Conservation (phyloP, 2,329 filamentous ascomycete genomes). For the Escovopsis sp. region DNA sequence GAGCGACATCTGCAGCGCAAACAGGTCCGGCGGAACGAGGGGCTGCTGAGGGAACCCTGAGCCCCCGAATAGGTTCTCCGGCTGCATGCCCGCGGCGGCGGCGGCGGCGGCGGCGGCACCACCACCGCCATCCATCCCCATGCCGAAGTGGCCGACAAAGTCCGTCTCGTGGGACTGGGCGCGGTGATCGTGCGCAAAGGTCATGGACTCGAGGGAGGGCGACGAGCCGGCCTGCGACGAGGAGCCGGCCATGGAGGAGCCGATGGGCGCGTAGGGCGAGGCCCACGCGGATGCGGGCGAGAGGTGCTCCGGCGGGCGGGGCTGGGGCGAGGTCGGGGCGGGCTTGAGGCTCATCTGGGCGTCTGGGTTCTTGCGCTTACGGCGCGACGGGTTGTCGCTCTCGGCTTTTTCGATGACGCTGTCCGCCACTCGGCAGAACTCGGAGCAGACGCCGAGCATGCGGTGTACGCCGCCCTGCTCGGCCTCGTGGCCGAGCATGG, state of each 20-base stretch:
- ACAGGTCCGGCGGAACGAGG: constrained; percentile 82
- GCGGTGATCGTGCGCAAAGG: constrained; percentile 33
- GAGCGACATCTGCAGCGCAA: constrained; percentile 89
- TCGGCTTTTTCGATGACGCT: constrained; percentile 85
- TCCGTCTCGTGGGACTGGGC: constrained; percentile 29
- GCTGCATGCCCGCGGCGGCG: constrained; percentile 19
- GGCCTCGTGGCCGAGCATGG: constrained; percentile 76
- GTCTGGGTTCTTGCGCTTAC: constrained; percentile 70
- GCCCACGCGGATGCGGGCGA: constrained; percentile 14
- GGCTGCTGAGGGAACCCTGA: constrained; percentile 54
- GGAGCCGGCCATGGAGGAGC: constrained; percentile 16
- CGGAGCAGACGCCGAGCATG: constrained; percentile 87
- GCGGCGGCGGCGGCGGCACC: constrained; percentile 25
- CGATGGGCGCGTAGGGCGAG: constrained; percentile 12
- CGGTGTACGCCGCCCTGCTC: constrained; percentile 82
- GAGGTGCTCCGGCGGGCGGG: constrained; percentile 9
- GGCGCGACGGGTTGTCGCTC: constrained; percentile 62
- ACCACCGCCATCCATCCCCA: constrained; percentile 30
- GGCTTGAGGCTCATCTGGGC: constrained; percentile 8
- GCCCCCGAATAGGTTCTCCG: constrained; percentile 8
- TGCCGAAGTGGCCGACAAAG: background rate
- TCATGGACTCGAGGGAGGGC: constrained; percentile 28
- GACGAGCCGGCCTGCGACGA: constrained; percentile 17
- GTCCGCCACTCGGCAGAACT: constrained; percentile 88
- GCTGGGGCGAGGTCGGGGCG: background rate